phyloP scores from a whole-genome alignment of 768 basidiomycete genomes.

The Gymnopilus junonius region DNA sequence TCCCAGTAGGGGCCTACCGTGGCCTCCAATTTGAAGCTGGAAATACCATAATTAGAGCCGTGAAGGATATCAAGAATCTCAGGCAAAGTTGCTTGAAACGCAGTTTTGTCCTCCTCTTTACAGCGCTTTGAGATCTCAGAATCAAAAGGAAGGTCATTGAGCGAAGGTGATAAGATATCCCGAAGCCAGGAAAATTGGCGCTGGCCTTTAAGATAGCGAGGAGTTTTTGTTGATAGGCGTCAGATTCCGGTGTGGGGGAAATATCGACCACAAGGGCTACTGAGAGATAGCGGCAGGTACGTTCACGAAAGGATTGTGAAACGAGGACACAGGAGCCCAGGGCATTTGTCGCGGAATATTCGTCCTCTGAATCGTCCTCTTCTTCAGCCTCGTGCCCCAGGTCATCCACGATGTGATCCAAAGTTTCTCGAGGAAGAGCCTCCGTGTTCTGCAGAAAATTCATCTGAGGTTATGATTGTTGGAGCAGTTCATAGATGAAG shows the following conservation, averaged over 20 bases:
- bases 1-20: not conserved
- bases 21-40: not conserved
- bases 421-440: not conserved
- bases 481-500: too few relatives aligned
- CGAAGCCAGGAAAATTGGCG: slow-evolving; percentile 3
- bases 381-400: not conserved
- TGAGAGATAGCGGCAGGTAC: not conserved
- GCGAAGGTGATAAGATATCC: slow-evolving; percentile 8
- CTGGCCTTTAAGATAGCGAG: not conserved
- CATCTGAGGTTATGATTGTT: not conserved
- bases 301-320: not conserved
- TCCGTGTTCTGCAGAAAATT: not conserved
- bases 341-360: not conserved
- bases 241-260: not conserved
- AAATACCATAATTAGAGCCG: not conserved
- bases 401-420: not conserved
- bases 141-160: not conserved
- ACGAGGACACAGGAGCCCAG: not conserved
- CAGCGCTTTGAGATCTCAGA: not conserved
- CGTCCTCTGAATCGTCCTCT: too few relatives aligned
- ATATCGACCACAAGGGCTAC: not conserved
- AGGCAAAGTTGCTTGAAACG: not conserved
- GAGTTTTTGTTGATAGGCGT: not conserved
- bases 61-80: slow-evolving; percentile 1
- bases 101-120: not conserved